Percentiles rank a stretch among this genome's conserved stretches.
Conservation (phyloP, 2,329 filamentous ascomycete genomes). For the Sclerotinia spermophila region DNA sequence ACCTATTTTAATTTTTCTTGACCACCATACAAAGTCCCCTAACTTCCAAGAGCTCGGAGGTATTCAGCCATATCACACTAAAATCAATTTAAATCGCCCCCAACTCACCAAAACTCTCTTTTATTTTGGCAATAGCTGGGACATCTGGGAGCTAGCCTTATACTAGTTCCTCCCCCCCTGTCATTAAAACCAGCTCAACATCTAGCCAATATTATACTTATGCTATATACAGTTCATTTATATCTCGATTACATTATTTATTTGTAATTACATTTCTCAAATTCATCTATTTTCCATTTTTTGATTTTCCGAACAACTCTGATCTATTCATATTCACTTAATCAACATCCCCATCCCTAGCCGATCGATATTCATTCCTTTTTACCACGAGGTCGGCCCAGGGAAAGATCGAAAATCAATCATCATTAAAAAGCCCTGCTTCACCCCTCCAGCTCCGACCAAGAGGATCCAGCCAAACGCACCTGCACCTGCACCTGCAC, state of each 20-base stretch:
- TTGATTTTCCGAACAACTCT: background rate
- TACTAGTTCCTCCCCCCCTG: background rate
- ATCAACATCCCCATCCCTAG: background rate
- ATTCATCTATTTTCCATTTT: background rate
- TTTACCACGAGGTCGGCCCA: background rate
- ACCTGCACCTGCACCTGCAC: constrained; percentile 1
- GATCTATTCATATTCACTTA: background rate
- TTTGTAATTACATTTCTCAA: background rate
- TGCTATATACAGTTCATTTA: background rate
- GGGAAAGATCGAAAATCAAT: background rate
- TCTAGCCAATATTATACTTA: background rate
- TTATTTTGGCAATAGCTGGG: background rate
- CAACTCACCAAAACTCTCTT: constrained; percentile 2
- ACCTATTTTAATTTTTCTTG: background rate
- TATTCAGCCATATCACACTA: background rate
- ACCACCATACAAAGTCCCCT: no score
- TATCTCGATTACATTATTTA: background rate
- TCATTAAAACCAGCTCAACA: background rate
- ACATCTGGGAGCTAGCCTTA: background rate
- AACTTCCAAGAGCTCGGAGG: background rate
- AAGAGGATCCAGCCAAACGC: background rate
- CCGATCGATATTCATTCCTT: background rate
- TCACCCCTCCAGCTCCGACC: constrained; percentile 20
- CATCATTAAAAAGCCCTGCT: background rate
- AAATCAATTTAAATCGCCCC: background rate